phyloP scores from a whole-genome alignment of 805 yeast species.

The Candida morakotiae region DNA sequence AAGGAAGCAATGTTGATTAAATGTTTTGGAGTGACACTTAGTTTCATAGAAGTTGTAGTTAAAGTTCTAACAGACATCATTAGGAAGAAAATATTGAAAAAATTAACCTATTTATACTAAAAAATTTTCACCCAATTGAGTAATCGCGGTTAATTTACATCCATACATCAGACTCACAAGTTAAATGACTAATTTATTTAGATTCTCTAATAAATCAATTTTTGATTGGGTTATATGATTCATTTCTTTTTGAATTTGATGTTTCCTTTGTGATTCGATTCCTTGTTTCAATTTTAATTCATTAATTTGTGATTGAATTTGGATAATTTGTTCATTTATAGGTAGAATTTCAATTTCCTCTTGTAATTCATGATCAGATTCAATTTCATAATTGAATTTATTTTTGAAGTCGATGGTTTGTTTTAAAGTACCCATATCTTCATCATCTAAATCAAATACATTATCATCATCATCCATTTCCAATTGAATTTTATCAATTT shows the following conservation, averaged over 20 bases:
- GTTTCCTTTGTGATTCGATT: not conserved
- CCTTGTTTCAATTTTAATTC: not conserved
- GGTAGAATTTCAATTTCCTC: conserved; percentile 1
- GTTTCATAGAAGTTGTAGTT: conserved; percentile 8
- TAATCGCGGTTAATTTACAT: conserved; percentile 6
- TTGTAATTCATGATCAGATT: conserved; percentile 8
- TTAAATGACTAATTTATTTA: conserved; percentile 2
- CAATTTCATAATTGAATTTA: conserved; percentile 4
- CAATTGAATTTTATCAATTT: not conserved
- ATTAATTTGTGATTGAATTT: not conserved
- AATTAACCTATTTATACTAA: not conserved
- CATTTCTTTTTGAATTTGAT: not conserved
- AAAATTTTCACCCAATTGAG: conserved; percentile 7
- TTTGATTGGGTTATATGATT: not conserved
- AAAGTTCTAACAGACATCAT: conserved; percentile 10
- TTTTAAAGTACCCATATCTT: conserved; percentile 2
- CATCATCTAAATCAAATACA: conserved; percentile 10
- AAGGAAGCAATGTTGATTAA: conserved; percentile 79
- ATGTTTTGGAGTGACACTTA: conserved; percentile 49
- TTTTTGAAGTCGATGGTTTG: conserved; percentile 5
- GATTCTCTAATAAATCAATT: not conserved
- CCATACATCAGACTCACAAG: not conserved
- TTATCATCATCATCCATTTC: conserved; percentile 9
- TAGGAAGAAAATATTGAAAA: not conserved
- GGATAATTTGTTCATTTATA: not conserved